These are phyloP conservation scores for Nothopassalora personata DNA, from an alignment of 2,329 filamentous ascomycete genomes.

Conservation along the genomic window DNA sequence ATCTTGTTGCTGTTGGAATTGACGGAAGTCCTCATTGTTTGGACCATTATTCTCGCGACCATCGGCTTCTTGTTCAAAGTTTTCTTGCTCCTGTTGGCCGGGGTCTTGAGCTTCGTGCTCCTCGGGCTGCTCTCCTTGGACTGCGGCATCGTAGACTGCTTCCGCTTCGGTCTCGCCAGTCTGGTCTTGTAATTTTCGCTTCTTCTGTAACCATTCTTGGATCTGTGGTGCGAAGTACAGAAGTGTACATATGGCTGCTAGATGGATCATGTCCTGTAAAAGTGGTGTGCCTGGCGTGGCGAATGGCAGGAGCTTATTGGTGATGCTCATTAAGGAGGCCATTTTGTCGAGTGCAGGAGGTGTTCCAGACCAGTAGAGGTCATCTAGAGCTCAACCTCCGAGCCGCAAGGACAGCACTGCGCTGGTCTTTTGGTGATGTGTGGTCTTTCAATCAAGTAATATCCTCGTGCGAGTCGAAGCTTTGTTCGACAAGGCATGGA, in stretches of 20 bases:
- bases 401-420: background rate
- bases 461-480: background rate
- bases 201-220: conserved; percentile 33
- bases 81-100: background rate
- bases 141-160: conserved; percentile 1
- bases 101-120: background rate
- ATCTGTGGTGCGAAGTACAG: conserved; percentile 46
- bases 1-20: conserved; percentile 5
- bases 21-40: conserved; percentile 1
- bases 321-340: conserved; percentile 19
- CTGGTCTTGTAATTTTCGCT: background rate
- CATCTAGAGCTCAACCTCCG: background rate
- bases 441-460: background rate
- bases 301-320: conserved; percentile 46
- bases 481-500: background rate
- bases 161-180: background rate
- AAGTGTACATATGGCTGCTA: conserved; percentile 39
- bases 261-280: conserved; percentile 44
- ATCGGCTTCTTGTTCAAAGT: background rate
- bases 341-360: conserved; percentile 12
- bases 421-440: background rate
- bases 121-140: background rate
- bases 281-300: conserved; percentile 44
- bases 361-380: background rate
- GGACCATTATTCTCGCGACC: background rate